These are phyloP conservation scores for Acer saccharum DNA, from an alignment of 345 rosid genomes.

Conservation along the genomic window DNA sequence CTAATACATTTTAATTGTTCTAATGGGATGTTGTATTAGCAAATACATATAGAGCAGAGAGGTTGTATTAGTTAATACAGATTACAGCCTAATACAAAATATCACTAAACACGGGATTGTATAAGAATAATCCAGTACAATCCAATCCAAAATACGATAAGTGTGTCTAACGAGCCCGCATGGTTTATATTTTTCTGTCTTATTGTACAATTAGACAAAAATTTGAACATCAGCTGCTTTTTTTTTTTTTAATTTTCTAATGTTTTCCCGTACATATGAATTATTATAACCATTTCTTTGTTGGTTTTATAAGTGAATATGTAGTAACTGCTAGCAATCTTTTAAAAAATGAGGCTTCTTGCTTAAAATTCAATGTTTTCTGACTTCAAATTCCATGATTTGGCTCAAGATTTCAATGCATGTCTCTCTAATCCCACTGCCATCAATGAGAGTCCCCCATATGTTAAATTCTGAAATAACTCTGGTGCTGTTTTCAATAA, in stretches of 20 bases:
- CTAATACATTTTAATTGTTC: too few relatives aligned
- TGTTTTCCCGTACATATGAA: background rate
- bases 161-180: too few relatives aligned
- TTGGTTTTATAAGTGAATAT: constrained; percentile 8
- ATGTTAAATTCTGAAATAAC: background rate
- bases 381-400: background rate
- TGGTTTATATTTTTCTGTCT: background rate
- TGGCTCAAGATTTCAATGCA: background rate
- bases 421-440: background rate
- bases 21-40: too few relatives aligned
- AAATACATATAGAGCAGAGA: too few relatives aligned
- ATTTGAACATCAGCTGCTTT: background rate
- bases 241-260: background rate
- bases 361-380: background rate
- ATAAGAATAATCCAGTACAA: too few relatives aligned
- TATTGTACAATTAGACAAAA: background rate
- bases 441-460: background rate
- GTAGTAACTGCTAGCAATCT: background rate
- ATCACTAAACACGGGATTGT: too few relatives aligned
- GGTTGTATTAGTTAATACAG: too few relatives aligned
- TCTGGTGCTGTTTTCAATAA: background rate
- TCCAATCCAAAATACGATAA: too few relatives aligned
- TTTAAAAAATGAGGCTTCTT: background rate
- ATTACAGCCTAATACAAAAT: too few relatives aligned
- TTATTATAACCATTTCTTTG: background rate